These are phyloP conservation scores for Acephala macrosclerotiorum DNA, from an alignment of 2,329 filamentous ascomycete species.

Conservation along the genomic window DNA sequence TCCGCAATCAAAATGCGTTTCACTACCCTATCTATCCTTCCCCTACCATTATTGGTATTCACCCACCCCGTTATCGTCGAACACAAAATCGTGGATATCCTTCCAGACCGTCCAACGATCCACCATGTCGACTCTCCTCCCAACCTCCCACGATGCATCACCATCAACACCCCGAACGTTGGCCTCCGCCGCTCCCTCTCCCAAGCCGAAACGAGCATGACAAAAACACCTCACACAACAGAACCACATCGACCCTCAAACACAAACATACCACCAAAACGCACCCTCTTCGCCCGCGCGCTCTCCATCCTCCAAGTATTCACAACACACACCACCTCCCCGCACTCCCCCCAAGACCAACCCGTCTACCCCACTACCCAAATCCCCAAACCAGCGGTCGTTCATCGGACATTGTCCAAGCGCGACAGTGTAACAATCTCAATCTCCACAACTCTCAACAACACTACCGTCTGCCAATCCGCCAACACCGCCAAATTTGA, in stretches of 20 bases:
- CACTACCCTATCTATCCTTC: neutral
- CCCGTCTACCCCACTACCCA: neutral
- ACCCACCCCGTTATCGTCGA: conserved; percentile 17
- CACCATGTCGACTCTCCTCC: conserved; percentile 6
- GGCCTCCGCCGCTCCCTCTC: neutral
- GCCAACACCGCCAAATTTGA: conserved; percentile 12
- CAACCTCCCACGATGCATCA: neutral
- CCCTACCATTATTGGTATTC: neutral
- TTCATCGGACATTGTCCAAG: neutral
- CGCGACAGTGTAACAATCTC: conserved; percentile 11
- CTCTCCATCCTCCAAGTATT: neutral
- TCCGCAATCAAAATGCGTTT: conserved; percentile 4
- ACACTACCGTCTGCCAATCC: conserved; percentile 5
- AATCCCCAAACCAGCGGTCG: neutral
- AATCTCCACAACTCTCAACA: conserved; percentile 3
- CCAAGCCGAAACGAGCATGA: neutral
- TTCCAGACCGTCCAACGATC: neutral
- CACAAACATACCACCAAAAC: neutral
- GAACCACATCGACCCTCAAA: neutral
- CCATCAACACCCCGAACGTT: neutral
- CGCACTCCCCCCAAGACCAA: neutral
- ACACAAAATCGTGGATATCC: neutral
- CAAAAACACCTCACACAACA: neutral
- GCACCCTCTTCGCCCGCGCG: neutral
- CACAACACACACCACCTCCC: neutral